phyloP scores from a whole-genome alignment of 2,329 filamentous ascomycete genomes.

The Fonsecaea pedrosoi region DNA sequence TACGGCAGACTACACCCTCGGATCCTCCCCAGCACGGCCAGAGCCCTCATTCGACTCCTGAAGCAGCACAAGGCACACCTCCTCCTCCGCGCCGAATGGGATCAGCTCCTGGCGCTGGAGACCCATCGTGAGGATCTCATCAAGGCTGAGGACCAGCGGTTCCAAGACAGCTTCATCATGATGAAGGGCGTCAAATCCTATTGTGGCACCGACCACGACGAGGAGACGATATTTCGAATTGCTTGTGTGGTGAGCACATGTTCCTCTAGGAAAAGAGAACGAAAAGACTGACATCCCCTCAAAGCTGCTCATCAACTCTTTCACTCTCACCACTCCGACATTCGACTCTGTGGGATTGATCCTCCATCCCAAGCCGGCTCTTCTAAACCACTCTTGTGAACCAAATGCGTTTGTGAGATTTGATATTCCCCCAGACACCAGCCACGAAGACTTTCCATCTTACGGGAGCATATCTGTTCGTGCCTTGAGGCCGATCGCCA shows the following conservation, averaged over 20 bases:
- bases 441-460: constrained; percentile 6
- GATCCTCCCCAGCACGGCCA: constrained; percentile 61
- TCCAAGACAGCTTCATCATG: constrained; percentile 60
- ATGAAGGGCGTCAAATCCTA: constrained; percentile 62
- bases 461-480: constrained; percentile 30
- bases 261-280: neutral
- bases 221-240: constrained; percentile 52
- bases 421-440: constrained; percentile 53
- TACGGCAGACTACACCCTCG: constrained; percentile 55
- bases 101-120: constrained; percentile 53
- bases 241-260: constrained; percentile 42
- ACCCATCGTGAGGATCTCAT: constrained; percentile 59
- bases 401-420: constrained; percentile 66
- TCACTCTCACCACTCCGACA: constrained; percentile 62
- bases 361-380: constrained; percentile 61
- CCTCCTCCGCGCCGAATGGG: constrained; percentile 51
- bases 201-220: constrained; percentile 54
- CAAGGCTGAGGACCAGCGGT: constrained; percentile 49
- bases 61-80: constrained; percentile 50
- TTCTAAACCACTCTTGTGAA: constrained; percentile 68
- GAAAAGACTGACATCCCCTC: neutral
- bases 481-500: constrained; percentile 58
- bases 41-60: constrained; percentile 63
- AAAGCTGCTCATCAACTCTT: constrained; percentile 64
- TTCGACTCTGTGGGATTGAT: constrained; percentile 66